Base-by-base conservation (phyloP, 352 stramenopile species). In the Pythium oligandrum region DNA sequence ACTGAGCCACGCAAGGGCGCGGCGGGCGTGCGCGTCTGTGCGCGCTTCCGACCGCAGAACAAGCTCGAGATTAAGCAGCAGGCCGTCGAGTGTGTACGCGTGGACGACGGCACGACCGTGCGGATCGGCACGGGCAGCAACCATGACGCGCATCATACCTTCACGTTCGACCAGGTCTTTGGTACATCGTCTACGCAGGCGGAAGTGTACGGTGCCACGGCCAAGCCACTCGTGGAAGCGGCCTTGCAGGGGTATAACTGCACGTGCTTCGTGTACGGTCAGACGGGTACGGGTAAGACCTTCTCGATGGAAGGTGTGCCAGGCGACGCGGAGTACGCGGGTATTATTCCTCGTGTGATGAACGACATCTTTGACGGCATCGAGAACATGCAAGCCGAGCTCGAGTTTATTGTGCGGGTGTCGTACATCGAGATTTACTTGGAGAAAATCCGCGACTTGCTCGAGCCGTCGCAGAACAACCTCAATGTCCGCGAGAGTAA, bases 341-440 rank as follows among this genome's bases (percentile, higher is more conserved):
- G 79, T 10, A 86, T 90, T 51, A 90, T 90, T 51, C 75, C 79
- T n/a, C 77, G 79, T 39, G 69, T 81, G n/a, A 87, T 87, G 75
- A 48, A 61, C 42, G 76, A 88, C 55, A 70, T 90, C 46, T 90
- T 86, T 46, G 69, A 73, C 33, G 72, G 74, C 57, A 86, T 90
- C 48, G 60, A 78, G 36, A 73, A 78, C 52, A 87, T 86, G 68
- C 75, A 88, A 55, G 57, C 64, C 9, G 74, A 88, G 40, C 71
- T 90, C 39, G 75, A 98, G 55, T 99, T 98, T 71, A 78, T 98
- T 32, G 78, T 99, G 30, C 78, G 95, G 36, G 93, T 96, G n/a
- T 98, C 90, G 31, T 99, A 98, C 71, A 76, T 99, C 44, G 96
- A 99, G 68, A 99, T 99, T 58, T 99, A 99, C 80, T 97, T 99